Evolutionary conservation across 2,329 filamentous ascomycete genomes (phyloP).

Genomic region (Ceratocystis papillata): DNA sequence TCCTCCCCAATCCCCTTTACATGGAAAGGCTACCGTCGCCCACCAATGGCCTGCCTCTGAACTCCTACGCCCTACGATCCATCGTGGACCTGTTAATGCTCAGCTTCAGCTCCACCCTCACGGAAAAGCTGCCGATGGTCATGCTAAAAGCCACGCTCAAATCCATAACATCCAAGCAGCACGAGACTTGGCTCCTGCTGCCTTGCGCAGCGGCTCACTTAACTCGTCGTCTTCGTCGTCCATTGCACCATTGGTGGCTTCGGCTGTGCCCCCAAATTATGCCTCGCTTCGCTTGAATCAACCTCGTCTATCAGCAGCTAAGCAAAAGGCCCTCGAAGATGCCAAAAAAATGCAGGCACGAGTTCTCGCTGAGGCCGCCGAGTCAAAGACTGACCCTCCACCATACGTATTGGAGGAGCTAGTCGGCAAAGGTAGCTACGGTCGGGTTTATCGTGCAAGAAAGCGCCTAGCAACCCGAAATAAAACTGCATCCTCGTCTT

Average conservation of each 20-base stretch:
- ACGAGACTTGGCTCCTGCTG: background rate
- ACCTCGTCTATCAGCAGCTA: constrained; percentile 38
- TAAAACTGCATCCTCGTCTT: background rate
- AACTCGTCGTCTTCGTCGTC: constrained; percentile 10
- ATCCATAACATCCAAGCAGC: background rate
- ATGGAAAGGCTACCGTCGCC: background rate
- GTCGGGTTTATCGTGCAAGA: constrained; percentile 59
- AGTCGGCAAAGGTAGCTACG: constrained; percentile 65
- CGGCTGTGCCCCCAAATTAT: background rate
- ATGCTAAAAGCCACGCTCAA: background rate
- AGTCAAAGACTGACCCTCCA: constrained; percentile 49
- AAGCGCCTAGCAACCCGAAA: constrained; percentile 26
- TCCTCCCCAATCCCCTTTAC: background rate
- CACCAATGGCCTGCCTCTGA: background rate
- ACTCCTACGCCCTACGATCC: background rate
- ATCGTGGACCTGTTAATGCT: background rate
- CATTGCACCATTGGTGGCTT: background rate
- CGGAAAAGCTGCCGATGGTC: background rate
- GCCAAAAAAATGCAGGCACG: constrained; percentile 57
- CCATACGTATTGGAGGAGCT: constrained; percentile 59
- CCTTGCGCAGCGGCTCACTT: background rate
- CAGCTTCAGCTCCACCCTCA: background rate
- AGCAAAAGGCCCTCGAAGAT: constrained; percentile 55
- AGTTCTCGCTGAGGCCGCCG: constrained; percentile 51
- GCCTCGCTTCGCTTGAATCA: constrained; percentile 12